These are phyloP conservation scores for Aspergillus sp. DNA, from an alignment of 2,329 filamentous ascomycete species.

Conservation along the genomic window DNA sequence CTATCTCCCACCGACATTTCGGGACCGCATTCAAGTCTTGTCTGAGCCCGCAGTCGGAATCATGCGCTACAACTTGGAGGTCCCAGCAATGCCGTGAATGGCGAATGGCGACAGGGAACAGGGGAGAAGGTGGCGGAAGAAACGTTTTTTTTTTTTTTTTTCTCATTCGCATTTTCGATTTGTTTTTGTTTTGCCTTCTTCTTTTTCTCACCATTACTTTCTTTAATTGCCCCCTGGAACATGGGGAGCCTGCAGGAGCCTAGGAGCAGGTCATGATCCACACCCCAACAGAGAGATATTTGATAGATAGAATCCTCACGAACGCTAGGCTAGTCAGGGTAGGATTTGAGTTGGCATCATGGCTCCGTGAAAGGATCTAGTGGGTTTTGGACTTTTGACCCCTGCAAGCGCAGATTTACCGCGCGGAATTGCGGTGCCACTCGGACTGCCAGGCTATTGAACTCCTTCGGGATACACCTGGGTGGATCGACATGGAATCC, in stretches of 20 bases:
- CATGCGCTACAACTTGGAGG: constrained; percentile 8
- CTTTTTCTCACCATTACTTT: background rate
- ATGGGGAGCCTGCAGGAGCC: background rate
- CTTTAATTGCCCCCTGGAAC: background rate
- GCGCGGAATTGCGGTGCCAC: background rate
- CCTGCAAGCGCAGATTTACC: background rate
- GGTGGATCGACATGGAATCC: background rate
- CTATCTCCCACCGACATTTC: constrained; percentile 19
- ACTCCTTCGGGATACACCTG: background rate
- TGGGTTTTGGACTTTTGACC: background rate
- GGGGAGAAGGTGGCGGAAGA: background rate
- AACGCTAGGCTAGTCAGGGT: background rate
- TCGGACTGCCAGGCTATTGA: background rate
- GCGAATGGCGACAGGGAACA: constrained; percentile 8
- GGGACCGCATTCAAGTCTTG: constrained; percentile 13
- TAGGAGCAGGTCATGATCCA: background rate
- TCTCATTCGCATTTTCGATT: background rate
- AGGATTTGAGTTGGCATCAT: background rate
- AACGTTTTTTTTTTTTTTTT: constrained; percentile 4
- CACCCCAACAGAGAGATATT: background rate
- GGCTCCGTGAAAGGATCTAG: background rate
- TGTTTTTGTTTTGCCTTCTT: background rate
- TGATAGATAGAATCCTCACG: background rate
- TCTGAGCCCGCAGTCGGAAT: constrained; percentile 6
- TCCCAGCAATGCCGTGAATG: background rate